Base-by-base conservation (phyloP, 2,329 filamentous ascomycete species). In the Clarireedia paspali region DNA sequence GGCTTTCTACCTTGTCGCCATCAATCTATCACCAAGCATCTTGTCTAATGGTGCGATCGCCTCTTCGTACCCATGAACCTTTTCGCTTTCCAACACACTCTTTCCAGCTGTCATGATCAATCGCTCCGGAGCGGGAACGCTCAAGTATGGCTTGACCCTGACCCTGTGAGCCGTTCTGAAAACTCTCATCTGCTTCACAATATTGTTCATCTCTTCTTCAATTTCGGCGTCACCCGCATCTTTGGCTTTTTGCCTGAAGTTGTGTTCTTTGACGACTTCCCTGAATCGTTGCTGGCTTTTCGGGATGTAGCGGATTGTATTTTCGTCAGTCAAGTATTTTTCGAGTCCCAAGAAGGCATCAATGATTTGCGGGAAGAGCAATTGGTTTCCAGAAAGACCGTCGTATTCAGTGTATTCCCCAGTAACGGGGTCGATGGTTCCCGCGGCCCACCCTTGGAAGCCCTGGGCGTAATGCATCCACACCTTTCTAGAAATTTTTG, bases 51-150 rank as follows among this genome's bases (percentile, higher is more conserved):
- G 52, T 40, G 52, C 56, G 20, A 57, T 51, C 5, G 42, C 52
- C 20, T 27, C 24, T 27, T 47, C 27, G 20, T 34, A 40, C 12
- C 55, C 56, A 14, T 51, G 56, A 44, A 55, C 26, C 20, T 52
- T n/a, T n/a, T 9, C 49, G 5, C 39, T 53, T 23, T 58, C 57
- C 3, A 57, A 24, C 5, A 57, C 24, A 47, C 48, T 48, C 30
- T 70, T 71, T 9, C 69, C 70, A 12, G 70, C 70, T 27, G 69
- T 71, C 70, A 72, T 71, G 24, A 64, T 66, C 27, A 70, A 49
- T 26, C 68, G 57, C 51, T 71, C 70, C 12, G 70, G 68, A 6
- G 69, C 68, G 6, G 67, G 66, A 20, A 65, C 57, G 24, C 57
- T 57, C 23, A 72, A 56, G 48, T 71, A 71, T 10, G 56, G 34